Evolutionary conservation across 768 basidiomycete species (phyloP).

Genomic region (Collybiopsis confluens): DNA sequence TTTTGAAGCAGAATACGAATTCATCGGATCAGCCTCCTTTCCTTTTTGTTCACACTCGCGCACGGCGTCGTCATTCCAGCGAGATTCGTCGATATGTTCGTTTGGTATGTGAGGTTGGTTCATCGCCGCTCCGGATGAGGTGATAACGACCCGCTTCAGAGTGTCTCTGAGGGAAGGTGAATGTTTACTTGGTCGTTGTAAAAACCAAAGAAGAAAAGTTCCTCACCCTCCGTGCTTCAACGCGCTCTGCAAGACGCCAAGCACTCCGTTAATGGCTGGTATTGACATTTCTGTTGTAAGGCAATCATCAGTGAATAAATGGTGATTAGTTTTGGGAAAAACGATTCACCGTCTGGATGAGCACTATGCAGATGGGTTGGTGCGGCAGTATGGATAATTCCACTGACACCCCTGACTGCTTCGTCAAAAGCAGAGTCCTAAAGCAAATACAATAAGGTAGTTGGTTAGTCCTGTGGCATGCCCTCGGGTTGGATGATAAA

Average conservation of each 20-base stretch:
- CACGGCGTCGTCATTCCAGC: slow-evolving; percentile 46
- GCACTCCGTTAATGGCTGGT: slow-evolving; percentile 72
- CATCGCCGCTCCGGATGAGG: slow-evolving; percentile 44
- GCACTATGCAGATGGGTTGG: slow-evolving; percentile 24
- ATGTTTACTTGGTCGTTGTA: not conserved
- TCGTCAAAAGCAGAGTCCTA: slow-evolving; percentile 37
- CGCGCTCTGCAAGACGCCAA: slow-evolving; percentile 55
- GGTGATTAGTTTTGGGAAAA: not conserved
- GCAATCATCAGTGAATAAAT: not conserved
- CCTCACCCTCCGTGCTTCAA: slow-evolving; percentile 45
- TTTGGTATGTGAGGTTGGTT: slow-evolving; percentile 12
- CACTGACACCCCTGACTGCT: slow-evolving; percentile 40
- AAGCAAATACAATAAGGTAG: not conserved
- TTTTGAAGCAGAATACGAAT: slow-evolving; percentile 45
- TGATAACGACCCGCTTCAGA: slow-evolving; percentile 53
- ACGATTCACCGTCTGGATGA: slow-evolving; percentile 22
- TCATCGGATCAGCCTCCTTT: slow-evolving; percentile 23
- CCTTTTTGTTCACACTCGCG: slow-evolving; percentile 36
- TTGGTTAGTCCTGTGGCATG: not conserved
- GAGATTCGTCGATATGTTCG: slow-evolving; percentile 27
- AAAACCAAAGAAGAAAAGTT: not conserved
- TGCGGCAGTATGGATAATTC: slow-evolving; percentile 32
- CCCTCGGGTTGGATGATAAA: too few relatives aligned
- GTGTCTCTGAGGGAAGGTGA: slow-evolving; percentile 15
- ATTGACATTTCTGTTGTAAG: slow-evolving; percentile 47